Base-by-base conservation (phyloP, 2,329 filamentous ascomycete species). In the Westerdykella sp. region DNA sequence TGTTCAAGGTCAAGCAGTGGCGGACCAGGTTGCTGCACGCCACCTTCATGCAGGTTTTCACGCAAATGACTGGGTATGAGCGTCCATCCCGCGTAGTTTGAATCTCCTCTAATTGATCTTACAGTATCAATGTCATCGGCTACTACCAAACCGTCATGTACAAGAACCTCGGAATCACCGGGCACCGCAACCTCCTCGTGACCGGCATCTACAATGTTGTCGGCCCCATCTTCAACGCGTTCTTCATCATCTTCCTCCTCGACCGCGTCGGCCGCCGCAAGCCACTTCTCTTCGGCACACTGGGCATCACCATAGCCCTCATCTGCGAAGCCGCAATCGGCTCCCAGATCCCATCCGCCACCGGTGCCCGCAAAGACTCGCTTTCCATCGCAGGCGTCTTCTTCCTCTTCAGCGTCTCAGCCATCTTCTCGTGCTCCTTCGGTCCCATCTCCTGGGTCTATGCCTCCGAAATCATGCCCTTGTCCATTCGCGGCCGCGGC, bases 111-210 rank as follows among this genome's bases (percentile, higher is more conserved):
- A 25, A 59, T 16, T 9, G n/a, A 5, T 18, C 2, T 31, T 30
- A 57, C 40, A 65, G 62, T 18, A 67, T 67, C 46, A 73, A 82
- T 52, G 74, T 81, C 18, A 82, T 83, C 44, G 77, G 76, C 2
- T 83, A 82, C 62, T 83, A 82, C 51, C 75, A 77, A 23, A 77
- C 75, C 1, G 74, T 74, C 34, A 79, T 83, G 63, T 82, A 81
- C 59, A 55, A 71, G 1, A 70, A 75, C 5, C 66, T 81, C 2
- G 77, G 78, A 9, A 77, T 85, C 12, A 73, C 73, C 1, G 78
- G 76, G 3, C 67, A 69, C 28, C 71, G 68, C 16, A 73, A 69
- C 18, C 68, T 79, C 2, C 70, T 82, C 1, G 75, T 82, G 1
- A 73, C 76, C 0, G 77, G 77, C 10, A 76, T 82, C 47, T 82